Evolutionary conservation across 2,329 filamentous ascomycete species (phyloP), one percentile per base, ranked within the genome.

Genomic region (Blastomyces emzantsi): DNA sequence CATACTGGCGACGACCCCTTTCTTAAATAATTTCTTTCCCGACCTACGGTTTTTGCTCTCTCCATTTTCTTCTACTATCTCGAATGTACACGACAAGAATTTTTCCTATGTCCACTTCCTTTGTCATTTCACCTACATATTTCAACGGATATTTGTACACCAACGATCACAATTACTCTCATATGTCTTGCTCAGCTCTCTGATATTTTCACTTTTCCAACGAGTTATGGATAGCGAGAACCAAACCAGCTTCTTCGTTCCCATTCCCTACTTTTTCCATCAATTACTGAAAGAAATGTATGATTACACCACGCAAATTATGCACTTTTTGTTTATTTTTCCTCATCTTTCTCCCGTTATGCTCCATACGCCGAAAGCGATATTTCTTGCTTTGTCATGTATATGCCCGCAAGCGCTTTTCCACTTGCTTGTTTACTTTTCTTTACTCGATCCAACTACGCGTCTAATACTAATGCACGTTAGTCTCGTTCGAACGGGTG

Each of bases 151-250:
- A 33, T 39, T 39, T 56, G 54, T 33, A 56, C 54, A 36, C 8
- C 54, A 11, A 56, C 33, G 30, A 36, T 19, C 54, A 22, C 54
- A n/a, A 9, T 22, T 55, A 57, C 55, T 39, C 55, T 41, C 54
- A 33, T 58, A 25, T 58, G 33, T 28, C 13, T 11, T 58, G 25
- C n/a, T 36, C 11, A 15, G 7, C 36, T 13, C 43, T 43, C n/a
- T 43, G 4, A 39, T 52, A 25, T 13, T 25, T 58, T 7, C 2
- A 7, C 22, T 28, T 57, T 22, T n/a, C 55, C 36, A 17, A n/a
- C 19, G 36, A 43, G n/a, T 58, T 58, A 43, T 43, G 55, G 55
- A 58, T 58, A 58, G n/a, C n/a, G 55, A 17, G 13, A 58, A 58
- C 22, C 17, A 58, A 58, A 17, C n/a, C n/a, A 43, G 36, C 25